Evolutionary conservation across 1,284 basidiomycete genomes (phyloP), one percentile per base, ranked within the genome.

Genomic region (Chalciporus piperatoides): DNA sequence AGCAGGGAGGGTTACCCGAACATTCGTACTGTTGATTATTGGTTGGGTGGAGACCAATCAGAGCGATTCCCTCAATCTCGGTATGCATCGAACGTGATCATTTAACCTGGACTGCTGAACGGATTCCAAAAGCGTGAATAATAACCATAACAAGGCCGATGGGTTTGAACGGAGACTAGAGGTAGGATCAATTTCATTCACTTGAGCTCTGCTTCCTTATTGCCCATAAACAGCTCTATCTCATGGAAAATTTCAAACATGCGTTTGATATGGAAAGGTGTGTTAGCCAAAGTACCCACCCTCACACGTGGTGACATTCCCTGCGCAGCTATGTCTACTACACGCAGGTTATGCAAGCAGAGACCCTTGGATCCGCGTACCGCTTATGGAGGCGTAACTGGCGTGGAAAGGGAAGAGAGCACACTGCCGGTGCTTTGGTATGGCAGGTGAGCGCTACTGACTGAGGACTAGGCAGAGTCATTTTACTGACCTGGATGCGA

Each of bases 181-280:
- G 77, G 84, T 80, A 60, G 52, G 65, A 49, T 48, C 19, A n/a
- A 24, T 41, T 36, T 42, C 42, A 45, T 33, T 44, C 48, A 24
- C 44, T 39, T 39, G 25, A 4, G 44, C 33, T 48, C 41, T 48
- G 27, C 23, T 15, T 44, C 38, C 39, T 59, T 33, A 53, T 38
- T 4, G 14, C 33, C 27, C 36, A 24, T 33, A 32, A 41, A 52
- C 41, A 91, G 79, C 75, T 90, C 19, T 95, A 94, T 68, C 77
- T 95, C 40, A 76, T 92, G 63, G 92, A 95, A 69, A 95, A 95
- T 71, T 91, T 92, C 72, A 90, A 82, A 68, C 90, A 93, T 65
- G 77, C 86, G 0, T 92, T 92, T 63, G 87, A 93, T 62, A 88
- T 93, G 73, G 86, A 91, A 62, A 88, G 83, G 84, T 81, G 58